These are phyloP conservation scores for Mycena leptocephala DNA, from an alignment of 768 basidiomycete genomes.

Conservation along the genomic window DNA sequence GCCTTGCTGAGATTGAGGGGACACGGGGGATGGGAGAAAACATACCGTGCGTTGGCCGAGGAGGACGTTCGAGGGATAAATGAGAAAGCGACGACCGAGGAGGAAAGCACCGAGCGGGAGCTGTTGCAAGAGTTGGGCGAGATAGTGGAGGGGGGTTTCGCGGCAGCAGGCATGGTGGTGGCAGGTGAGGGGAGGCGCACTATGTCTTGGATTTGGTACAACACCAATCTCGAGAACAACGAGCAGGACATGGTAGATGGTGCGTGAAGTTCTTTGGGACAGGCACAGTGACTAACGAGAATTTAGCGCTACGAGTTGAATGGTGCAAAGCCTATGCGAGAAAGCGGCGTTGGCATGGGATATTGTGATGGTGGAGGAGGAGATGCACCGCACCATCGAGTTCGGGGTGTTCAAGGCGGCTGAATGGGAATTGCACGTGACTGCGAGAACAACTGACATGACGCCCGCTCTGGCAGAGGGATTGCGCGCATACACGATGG, in stretches of 20 bases:
- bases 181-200: background rate
- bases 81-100: background rate
- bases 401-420: too few relatives aligned
- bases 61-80: background rate
- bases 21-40: constrained; percentile 1
- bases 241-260: too few relatives aligned
- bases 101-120: background rate
- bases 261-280: too few relatives aligned
- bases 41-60: background rate
- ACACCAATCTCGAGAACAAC: background rate
- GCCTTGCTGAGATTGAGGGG: background rate
- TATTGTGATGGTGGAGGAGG: background rate
- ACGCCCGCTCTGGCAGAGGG: background rate
- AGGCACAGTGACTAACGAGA: too few relatives aligned
- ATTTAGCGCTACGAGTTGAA: too few relatives aligned
- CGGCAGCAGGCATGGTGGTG: background rate
- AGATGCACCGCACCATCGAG: too few relatives aligned
- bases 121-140: background rate
- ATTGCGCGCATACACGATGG: background rate
- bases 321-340: background rate
- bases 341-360: background rate
- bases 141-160: background rate
- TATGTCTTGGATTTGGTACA: too few relatives aligned
- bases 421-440: background rate
- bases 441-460: background rate